Evolutionary conservation across 331 rosid genomes (phyloP).

Genomic region (Quercus tomentella): DNA sequence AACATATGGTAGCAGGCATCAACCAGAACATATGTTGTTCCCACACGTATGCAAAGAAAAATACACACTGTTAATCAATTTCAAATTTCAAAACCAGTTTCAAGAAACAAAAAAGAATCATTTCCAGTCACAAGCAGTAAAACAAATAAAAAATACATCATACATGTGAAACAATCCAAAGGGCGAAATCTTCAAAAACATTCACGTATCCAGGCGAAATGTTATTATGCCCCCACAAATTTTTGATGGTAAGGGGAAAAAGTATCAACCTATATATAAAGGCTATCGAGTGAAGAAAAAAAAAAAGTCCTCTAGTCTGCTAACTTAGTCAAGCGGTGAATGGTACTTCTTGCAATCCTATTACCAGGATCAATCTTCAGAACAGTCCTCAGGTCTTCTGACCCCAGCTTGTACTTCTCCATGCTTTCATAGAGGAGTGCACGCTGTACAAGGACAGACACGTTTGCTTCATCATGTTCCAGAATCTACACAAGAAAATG

Average conservation of each 20-base stretch:
- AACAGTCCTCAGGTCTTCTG: constrained; percentile 86
- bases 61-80: constrained; percentile 5
- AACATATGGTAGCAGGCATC: background rate
- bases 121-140: constrained; percentile 15
- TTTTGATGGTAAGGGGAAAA: constrained; percentile 18
- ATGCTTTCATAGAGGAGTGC: constrained; percentile 95
- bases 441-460: constrained; percentile 84
- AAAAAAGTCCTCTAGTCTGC: constrained; percentile 53
- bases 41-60: background rate
- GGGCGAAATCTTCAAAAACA: constrained; percentile 10
- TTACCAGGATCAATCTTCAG: constrained; percentile 87
- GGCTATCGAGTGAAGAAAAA: background rate
- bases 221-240: constrained; percentile 25
- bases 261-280: constrained; percentile 17
- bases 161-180: constrained; percentile 18
- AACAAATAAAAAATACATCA: background rate
- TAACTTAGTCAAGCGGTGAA: constrained; percentile 82
- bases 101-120: constrained; percentile 24
- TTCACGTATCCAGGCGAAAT: background rate
- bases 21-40: background rate
- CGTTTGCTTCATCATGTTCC: constrained; percentile 60
- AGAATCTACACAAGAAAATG: constrained; percentile 54
- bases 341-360: constrained; percentile 89
- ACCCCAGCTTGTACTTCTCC: constrained; percentile 96
- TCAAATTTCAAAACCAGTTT: constrained; percentile 5